A percentile compares a stretch with the other conserved stretches of the same genome.
phyloP scores from a whole-genome alignment of 2,329 filamentous ascomycete species.

The Aureobasidium lini region DNA sequence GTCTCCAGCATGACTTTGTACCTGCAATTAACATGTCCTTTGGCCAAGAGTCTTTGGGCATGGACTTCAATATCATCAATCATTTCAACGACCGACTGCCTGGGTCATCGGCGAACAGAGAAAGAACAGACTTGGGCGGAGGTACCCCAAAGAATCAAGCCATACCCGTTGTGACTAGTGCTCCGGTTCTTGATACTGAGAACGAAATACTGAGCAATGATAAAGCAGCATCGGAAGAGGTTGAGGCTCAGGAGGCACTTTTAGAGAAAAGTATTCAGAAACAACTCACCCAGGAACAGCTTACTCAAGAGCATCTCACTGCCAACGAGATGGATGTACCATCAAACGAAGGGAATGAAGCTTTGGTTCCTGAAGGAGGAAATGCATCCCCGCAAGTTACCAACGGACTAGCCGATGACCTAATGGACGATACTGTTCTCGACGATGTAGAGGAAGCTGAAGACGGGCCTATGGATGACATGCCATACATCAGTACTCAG shows the following conservation, averaged over 20 bases:
- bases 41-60: constrained; percentile 16
- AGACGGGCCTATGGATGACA: constrained; percentile 13
- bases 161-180: neutral
- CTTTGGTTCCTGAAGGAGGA: neutral
- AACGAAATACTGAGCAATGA: neutral
- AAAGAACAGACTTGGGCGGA: neutral
- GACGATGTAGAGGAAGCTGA: neutral
- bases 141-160: neutral
- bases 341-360: neutral
- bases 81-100: constrained; percentile 8
- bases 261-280: too few species aligned
- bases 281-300: too few species aligned
- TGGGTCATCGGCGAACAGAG: neutral
- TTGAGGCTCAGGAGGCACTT: neutral
- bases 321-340: neutral
- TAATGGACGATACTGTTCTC: neutral
- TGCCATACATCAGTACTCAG: constrained; percentile 25
- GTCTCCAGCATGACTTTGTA: neutral
- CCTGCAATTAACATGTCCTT: constrained; percentile 21
- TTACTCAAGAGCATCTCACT: too few species aligned
- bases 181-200: neutral
- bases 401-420: neutral
- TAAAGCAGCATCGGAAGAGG: neutral
- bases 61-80: constrained; percentile 19
- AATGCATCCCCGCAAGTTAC: too few species aligned